Conservation (phyloP, 2,329 filamentous ascomycete genomes). For the Xylaria sp. region DNA sequence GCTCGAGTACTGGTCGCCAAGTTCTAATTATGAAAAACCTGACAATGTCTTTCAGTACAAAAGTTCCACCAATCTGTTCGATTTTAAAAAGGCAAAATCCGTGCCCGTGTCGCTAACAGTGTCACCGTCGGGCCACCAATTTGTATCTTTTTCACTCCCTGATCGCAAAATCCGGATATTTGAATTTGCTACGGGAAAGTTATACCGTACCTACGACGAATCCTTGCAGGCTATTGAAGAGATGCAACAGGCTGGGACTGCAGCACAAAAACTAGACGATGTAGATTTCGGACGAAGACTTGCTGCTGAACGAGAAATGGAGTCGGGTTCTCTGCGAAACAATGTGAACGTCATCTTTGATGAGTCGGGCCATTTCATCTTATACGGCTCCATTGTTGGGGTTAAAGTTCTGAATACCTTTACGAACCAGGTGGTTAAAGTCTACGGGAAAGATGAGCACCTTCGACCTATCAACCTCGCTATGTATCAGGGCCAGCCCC, state of each 20-base stretch:
- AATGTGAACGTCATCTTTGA: conserved; percentile 93
- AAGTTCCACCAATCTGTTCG: conserved; percentile 92
- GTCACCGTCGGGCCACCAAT: conserved; percentile 85
- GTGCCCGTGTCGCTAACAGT: conserved; percentile 83
- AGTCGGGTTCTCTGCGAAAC: conserved; percentile 72
- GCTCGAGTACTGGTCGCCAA: conserved; percentile 95
- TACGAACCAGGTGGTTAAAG: conserved; percentile 90
- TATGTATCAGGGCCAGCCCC: conserved; percentile 93
- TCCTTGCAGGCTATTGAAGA: conserved; percentile 88
- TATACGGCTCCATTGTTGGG: conserved; percentile 92
- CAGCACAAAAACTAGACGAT: conserved; percentile 82
- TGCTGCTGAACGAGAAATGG: conserved; percentile 86
- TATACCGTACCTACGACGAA: conserved; percentile 94
- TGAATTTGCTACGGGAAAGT: conserved; percentile 88
- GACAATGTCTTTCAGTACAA: conserved; percentile 93
- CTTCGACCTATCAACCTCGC: conserved; percentile 85
- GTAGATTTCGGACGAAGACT: conserved; percentile 92
- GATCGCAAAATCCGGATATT: conserved; percentile 94
- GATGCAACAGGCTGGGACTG: conserved; percentile 95
- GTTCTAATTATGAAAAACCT: conserved; percentile 86
- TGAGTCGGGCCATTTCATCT: conserved; percentile 92
- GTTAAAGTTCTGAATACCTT: conserved; percentile 96
- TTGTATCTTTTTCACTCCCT: conserved; percentile 90
- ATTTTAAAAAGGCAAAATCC: conserved; percentile 96
- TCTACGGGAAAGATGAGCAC: conserved; percentile 90